Evolutionary conservation across 1,284 basidiomycete genomes (phyloP), one percentile per base, ranked within the genome.

Genomic region (Baeospora myosura): DNA sequence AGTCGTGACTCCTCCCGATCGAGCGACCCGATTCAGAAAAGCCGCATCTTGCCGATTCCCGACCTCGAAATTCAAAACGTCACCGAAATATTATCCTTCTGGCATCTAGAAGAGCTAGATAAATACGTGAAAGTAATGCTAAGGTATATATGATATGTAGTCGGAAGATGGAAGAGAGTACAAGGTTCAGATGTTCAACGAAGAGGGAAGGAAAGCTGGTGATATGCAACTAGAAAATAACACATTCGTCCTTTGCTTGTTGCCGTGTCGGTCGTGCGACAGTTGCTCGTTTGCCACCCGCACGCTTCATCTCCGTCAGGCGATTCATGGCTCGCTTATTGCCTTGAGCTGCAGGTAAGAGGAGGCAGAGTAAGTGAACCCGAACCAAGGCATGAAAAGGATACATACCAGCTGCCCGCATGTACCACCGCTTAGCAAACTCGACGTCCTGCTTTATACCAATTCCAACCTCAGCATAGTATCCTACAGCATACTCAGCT

Each of bases 381-480:
- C 5, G 12, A 21, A 30, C 5, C 18, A 5, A 12, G 25, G 35
- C 41, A 25, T 22, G 48, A 36, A 47, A 23, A 48, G 32, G 42
- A 30, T 26, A 74, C 86, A 47, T 53, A 95, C 91, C 90, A 49
- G 93, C 91, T 36, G 93, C 90, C 32, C 96, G 81, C 89, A 96
- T 95, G 63, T 99, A 99, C 94, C 95, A 98, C 53, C 89, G 75
- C 66, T 96, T 98, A 14, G 96, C 93, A 60, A 95, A 87, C 49
- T 98, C 96, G 33, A 93, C 63, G 56, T 99, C 94, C 55, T 90
- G 87, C 66, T 93, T 93, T 56, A 97, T 88, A 18, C 96, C 96
- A 54, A 99, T 99, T 3, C 95, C 96, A 18, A 96, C 88, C 62
- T 99, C 96, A 0, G 89, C 87, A 62, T 98, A 98, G 64, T 98